A percentile compares a stretch with the other conserved stretches of the same genome.
phyloP scores from a whole-genome alignment of 495 filamentous ascomycete species.

The Aspergillus avenaceus region DNA sequence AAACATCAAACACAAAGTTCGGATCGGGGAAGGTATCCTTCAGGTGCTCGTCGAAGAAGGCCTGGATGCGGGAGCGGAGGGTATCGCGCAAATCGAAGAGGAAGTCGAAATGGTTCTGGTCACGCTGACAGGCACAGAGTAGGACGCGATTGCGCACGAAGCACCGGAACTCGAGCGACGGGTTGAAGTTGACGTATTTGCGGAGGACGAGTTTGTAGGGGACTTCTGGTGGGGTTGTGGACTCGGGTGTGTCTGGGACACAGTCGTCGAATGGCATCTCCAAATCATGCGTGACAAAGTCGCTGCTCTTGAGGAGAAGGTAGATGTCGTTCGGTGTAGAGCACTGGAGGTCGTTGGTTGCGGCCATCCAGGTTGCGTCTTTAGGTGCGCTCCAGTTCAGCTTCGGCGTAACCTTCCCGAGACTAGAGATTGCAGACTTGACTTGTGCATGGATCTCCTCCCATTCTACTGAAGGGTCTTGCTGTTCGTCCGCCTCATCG shows the following conservation, averaged over 20 bases:
- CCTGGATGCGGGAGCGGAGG: constrained; percentile 56
- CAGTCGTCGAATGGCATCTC: constrained; percentile 89
- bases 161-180: constrained; percentile 88
- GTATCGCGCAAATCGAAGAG: constrained; percentile 59
- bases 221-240: constrained; percentile 33
- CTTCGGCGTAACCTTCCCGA: constrained; percentile 82
- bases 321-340: constrained; percentile 85
- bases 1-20: constrained; percentile 85
- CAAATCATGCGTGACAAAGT: constrained; percentile 91
- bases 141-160: constrained; percentile 80
- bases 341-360: constrained; percentile 89
- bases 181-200: constrained; percentile 81
- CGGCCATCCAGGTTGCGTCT: constrained; percentile 92
- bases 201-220: constrained; percentile 73
- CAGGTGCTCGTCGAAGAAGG: constrained; percentile 70
- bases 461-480: constrained; percentile 57
- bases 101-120: constrained; percentile 86
- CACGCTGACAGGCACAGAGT: constrained; percentile 82
- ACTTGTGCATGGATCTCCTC: constrained; percentile 72
- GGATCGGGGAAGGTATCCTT: constrained; percentile 76
- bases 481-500: constrained; percentile 38
- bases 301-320: constrained; percentile 83
- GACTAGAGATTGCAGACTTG: constrained; percentile 66
- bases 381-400: constrained; percentile 97
- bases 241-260: constrained; percentile 33